Conservation (phyloP, 768 basidiomycete species). For the Naganishia vaughanmartiniae region DNA sequence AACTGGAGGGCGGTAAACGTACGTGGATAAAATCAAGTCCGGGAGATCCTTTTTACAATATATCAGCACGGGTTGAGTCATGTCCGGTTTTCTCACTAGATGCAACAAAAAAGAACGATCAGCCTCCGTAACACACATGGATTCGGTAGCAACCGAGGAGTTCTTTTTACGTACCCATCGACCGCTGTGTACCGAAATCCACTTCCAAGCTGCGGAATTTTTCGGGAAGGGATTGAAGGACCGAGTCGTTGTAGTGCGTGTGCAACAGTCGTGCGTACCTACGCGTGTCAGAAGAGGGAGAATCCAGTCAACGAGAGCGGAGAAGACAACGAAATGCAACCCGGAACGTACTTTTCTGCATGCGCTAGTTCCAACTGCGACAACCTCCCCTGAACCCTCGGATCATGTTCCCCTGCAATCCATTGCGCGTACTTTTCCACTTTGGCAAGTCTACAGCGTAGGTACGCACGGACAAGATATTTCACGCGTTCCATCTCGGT, state of each 20-base stretch:
- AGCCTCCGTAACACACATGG: neutral
- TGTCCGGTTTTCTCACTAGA: constrained; percentile 75
- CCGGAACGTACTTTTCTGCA: constrained; percentile 64
- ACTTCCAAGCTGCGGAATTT: constrained; percentile 70
- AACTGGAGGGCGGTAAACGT: constrained; percentile 32
- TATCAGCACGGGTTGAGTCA: constrained; percentile 72
- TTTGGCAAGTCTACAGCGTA: constrained; percentile 81
- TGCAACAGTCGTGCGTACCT: constrained; percentile 77
- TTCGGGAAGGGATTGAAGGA: constrained; percentile 77
- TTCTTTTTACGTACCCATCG: constrained; percentile 49
- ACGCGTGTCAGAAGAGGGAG: neutral
- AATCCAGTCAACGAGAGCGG: neutral
- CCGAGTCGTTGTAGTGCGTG: constrained; percentile 72
- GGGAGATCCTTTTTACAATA: constrained; percentile 69
- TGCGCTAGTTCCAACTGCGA: constrained; percentile 77
- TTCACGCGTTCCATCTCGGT: constrained; percentile 92
- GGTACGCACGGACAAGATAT: constrained; percentile 84
- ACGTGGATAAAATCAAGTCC: constrained; percentile 54
- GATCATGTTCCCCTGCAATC: constrained; percentile 61
- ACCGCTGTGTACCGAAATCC: constrained; percentile 75
- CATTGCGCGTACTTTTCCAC: constrained; percentile 83
- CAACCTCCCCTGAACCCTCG: constrained; percentile 70
- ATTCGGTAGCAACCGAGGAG: neutral
- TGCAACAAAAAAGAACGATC: constrained; percentile 26
- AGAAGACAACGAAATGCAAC: neutral